A percentile compares a stretch with the other conserved stretches of the same genome.
These are phyloP conservation scores for Solanum phureja DNA, from an alignment of 257 asterid species.

Conservation along the genomic window DNA sequence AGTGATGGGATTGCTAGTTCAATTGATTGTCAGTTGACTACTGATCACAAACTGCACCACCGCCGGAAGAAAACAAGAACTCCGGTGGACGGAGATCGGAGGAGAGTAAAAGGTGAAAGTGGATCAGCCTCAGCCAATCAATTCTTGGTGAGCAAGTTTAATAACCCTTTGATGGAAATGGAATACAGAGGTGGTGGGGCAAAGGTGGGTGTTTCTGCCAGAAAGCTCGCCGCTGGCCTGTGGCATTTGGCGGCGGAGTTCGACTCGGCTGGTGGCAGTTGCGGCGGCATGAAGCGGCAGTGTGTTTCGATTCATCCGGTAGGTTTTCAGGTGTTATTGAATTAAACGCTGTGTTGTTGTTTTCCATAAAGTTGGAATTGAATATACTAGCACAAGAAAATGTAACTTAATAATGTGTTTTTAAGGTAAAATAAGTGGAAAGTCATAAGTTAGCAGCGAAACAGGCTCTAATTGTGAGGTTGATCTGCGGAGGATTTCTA, in stretches of 20 bases:
- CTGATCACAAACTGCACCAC: not conserved
- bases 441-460: not conserved
- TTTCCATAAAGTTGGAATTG: not conserved
- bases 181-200: not conserved
- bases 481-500: not conserved
- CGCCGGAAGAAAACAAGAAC: not conserved
- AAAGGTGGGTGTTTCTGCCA: conserved; percentile 22
- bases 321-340: conserved; percentile 20
- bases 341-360: not conserved
- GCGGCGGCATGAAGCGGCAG: conserved; percentile 13
- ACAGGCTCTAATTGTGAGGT: not conserved
- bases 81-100: not conserved
- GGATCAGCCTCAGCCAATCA: conserved; percentile 21
- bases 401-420: not conserved
- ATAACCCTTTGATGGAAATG: not conserved
- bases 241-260: conserved; percentile 30
- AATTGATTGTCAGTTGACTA: not conserved
- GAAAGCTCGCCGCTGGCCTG: conserved; percentile 52
- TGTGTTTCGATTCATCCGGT: conserved; percentile 14
- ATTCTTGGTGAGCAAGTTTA: conserved; percentile 7
- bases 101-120: conserved; percentile 12
- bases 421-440: not conserved
- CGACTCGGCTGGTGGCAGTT: not conserved
- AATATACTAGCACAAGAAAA: not conserved
- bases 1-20: not conserved